phyloP scores from a whole-genome alignment of 139 green algal genomes.

The Closterium sp. region DNA sequence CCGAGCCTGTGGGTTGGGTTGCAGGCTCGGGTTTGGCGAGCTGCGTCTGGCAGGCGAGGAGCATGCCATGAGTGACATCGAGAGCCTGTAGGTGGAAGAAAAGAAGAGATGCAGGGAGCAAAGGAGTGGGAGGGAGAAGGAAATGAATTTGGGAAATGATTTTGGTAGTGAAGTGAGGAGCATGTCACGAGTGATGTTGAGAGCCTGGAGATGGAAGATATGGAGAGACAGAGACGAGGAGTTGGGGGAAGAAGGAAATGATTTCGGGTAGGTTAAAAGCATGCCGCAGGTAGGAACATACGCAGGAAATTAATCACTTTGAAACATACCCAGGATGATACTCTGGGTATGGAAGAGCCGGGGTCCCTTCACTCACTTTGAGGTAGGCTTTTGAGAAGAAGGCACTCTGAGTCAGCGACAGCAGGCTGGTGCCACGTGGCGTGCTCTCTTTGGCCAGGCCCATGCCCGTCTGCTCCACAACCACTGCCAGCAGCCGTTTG shows the following conservation, averaged over 20 bases:
- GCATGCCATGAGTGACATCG: background rate
- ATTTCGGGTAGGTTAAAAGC: too few species aligned
- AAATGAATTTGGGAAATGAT: too few species aligned
- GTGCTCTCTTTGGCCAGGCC: background rate
- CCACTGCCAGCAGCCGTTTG: background rate
- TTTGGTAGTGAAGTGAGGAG: too few species aligned
- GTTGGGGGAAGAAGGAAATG: too few species aligned
- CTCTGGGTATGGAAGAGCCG: too few species aligned
- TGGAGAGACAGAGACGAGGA: too few species aligned
- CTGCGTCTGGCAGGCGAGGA: background rate
- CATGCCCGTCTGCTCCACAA: background rate
- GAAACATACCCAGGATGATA: too few species aligned
- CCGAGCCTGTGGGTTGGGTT: background rate
- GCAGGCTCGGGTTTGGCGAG: background rate
- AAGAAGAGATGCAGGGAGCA: background rate
- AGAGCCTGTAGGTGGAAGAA: background rate
- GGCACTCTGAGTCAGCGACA: background rate
- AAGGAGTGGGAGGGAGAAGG: too few species aligned
- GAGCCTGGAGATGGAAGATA: too few species aligned
- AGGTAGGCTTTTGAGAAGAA: background rate
- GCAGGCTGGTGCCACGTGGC: background rate
- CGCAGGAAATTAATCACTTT: too few species aligned
- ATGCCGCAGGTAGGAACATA: too few species aligned
- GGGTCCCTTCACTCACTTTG: background rate
- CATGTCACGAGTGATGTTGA: too few species aligned